phyloP scores from a whole-genome alignment of 257 asterid genomes.

The Solanum megistacrolobum region DNA sequence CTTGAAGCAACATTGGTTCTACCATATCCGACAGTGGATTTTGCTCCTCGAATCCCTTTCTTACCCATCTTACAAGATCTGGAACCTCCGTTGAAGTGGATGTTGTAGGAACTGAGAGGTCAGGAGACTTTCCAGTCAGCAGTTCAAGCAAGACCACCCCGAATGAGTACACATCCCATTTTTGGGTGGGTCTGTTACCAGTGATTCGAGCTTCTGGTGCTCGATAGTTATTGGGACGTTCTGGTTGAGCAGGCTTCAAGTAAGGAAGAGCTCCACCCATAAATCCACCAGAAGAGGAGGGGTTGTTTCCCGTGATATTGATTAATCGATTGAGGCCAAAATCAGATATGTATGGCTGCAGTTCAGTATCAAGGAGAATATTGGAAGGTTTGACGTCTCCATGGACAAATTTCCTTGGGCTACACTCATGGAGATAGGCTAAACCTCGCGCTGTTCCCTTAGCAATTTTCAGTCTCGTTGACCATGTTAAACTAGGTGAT shows the following conservation, averaged over 20 bases:
- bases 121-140: constrained; percentile 79
- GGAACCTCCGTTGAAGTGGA: constrained; percentile 54
- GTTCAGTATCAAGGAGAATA: constrained; percentile 78
- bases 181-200: constrained; percentile 65
- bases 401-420: constrained; percentile 86
- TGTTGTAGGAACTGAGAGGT: constrained; percentile 50
- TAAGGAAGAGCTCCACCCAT: constrained; percentile 85
- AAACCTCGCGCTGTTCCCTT: constrained; percentile 77
- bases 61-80: constrained; percentile 83
- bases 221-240: constrained; percentile 47
- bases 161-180: constrained; percentile 91
- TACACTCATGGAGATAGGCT: constrained; percentile 92
- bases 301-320: constrained; percentile 82
- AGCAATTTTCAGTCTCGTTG: constrained; percentile 50
- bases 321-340: constrained; percentile 87
- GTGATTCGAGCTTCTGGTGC: constrained; percentile 77
- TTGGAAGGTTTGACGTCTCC: constrained; percentile 82
- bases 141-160: constrained; percentile 81
- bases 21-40: constrained; percentile 68
- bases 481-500: constrained; percentile 59
- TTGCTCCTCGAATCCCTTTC: constrained; percentile 80
- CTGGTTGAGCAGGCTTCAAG: constrained; percentile 45
- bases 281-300: constrained; percentile 78
- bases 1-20: constrained; percentile 63
- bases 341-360: constrained; percentile 62